These are phyloP conservation scores for Leucosporidium creatinivorum DNA, from an alignment of 768 basidiomycete genomes.

Conservation along the genomic window DNA sequence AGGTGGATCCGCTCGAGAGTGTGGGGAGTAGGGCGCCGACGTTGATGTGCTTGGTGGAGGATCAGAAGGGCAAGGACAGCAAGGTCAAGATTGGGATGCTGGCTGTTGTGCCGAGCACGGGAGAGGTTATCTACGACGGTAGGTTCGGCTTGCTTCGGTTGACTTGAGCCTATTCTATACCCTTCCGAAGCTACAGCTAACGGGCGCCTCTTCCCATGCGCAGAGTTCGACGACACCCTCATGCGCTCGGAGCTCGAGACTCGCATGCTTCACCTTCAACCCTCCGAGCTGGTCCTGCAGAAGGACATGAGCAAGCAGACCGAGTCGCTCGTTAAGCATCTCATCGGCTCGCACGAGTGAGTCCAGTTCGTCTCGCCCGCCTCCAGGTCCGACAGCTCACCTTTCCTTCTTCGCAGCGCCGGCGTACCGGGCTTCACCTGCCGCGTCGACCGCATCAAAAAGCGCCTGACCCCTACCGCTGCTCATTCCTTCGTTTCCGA, in stretches of 20 bases:
- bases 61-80: slow-evolving; percentile 45
- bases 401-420: not conserved
- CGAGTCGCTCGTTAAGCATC: slow-evolving; percentile 65
- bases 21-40: slow-evolving; percentile 53
- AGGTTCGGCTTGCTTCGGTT: not conserved
- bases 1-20: slow-evolving; percentile 39
- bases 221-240: slow-evolving; percentile 53
- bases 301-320: slow-evolving; percentile 59
- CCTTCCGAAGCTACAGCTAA: not conserved
- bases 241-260: slow-evolving; percentile 92
- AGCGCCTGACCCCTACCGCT: slow-evolving; percentile 2
- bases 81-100: slow-evolving; percentile 60
- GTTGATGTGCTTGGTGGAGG: slow-evolving; percentile 68
- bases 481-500: slow-evolving; percentile 11
- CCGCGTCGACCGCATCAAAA: slow-evolving; percentile 23
- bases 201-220: not conserved
- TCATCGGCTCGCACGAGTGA: slow-evolving; percentile 42
- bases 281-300: slow-evolving; percentile 56
- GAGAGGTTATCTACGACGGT: slow-evolving; percentile 88
- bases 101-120: slow-evolving; percentile 74
- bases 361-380: slow-evolving; percentile 33
- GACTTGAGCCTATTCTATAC: too few species aligned
- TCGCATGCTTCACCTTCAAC: slow-evolving; percentile 72
- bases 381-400: slow-evolving; percentile 46
- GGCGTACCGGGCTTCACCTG: slow-evolving; percentile 5